Evolutionary conservation across 805 yeast genomes (phyloP).

Genomic region (Saccharomyces paradoxus): DNA sequence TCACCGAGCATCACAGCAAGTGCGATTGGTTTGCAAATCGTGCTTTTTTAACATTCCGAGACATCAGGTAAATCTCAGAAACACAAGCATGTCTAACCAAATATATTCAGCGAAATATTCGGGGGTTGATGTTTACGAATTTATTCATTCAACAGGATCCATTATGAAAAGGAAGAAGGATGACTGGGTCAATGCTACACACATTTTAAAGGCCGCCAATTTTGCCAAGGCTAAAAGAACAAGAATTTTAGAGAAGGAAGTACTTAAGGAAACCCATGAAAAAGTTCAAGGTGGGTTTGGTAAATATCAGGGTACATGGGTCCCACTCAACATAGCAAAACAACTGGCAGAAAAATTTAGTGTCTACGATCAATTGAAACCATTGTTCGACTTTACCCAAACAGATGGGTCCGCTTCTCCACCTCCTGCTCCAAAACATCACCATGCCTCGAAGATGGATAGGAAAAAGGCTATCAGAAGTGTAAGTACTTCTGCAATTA

Average conservation of each 20-base stretch:
- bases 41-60: not conserved
- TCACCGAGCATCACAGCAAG: not conserved
- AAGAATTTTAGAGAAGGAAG: constrained; percentile 83
- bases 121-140: constrained; percentile 78
- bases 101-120: constrained; percentile 72
- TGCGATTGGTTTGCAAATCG: not conserved
- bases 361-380: constrained; percentile 54
- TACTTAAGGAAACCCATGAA: constrained; percentile 79
- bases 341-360: constrained; percentile 57
- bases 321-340: constrained; percentile 69
- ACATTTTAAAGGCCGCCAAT: constrained; percentile 83
- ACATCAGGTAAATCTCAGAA: not conserved
- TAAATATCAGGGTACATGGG: constrained; percentile 95
- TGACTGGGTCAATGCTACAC: constrained; percentile 91
- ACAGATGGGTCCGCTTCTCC: constrained; percentile 43
- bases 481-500: constrained; percentile 14
- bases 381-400: constrained; percentile 55
- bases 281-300: constrained; percentile 97
- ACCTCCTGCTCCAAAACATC: constrained; percentile 60
- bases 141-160: constrained; percentile 55
- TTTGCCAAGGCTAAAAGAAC: constrained; percentile 92
- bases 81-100: constrained; percentile 20
- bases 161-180: constrained; percentile 71
- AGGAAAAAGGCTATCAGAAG: constrained; percentile 24
- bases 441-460: constrained; percentile 48